A percentile compares a stretch with the other conserved stretches of the same genome.
phyloP scores from a whole-genome alignment of 2,329 filamentous ascomycete genomes.

The Botrytis porri region DNA sequence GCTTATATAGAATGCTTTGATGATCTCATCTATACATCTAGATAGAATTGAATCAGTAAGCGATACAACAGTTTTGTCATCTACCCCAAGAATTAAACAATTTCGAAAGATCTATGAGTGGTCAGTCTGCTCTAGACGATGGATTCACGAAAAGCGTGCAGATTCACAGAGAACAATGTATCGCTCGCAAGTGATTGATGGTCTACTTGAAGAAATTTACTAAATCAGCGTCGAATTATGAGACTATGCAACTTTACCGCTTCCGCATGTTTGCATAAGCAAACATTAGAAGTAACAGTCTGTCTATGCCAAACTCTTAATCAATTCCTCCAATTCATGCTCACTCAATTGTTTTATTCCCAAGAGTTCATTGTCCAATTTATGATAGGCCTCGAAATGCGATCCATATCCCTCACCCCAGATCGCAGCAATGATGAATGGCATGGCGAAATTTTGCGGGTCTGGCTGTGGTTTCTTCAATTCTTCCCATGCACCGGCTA shows the following conservation, averaged over 20 bases:
- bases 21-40: neutral
- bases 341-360: slow-evolving; percentile 66
- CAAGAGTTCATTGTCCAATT: slow-evolving; percentile 55
- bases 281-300: neutral
- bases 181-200: neutral
- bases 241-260: neutral
- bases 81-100: neutral
- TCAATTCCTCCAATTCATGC: slow-evolving; percentile 39
- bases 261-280: too few relatives aligned
- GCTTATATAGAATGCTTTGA: neutral
- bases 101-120: neutral
- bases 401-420: slow-evolving; percentile 38
- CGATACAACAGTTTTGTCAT: neutral
- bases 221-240: neutral
- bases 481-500: slow-evolving; percentile 26
- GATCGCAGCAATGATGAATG: slow-evolving; percentile 32
- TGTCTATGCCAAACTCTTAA: neutral
- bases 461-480: slow-evolving; percentile 22
- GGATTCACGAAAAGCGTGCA: neutral
- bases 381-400: slow-evolving; percentile 35
- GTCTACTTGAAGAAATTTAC: neutral
- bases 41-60: neutral
- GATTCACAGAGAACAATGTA: neutral
- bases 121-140: neutral
- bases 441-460: slow-evolving; percentile 24